Conservation (phyloP, 2,329 filamentous ascomycete genomes). For the Colletotrichum zoysiae region DNA sequence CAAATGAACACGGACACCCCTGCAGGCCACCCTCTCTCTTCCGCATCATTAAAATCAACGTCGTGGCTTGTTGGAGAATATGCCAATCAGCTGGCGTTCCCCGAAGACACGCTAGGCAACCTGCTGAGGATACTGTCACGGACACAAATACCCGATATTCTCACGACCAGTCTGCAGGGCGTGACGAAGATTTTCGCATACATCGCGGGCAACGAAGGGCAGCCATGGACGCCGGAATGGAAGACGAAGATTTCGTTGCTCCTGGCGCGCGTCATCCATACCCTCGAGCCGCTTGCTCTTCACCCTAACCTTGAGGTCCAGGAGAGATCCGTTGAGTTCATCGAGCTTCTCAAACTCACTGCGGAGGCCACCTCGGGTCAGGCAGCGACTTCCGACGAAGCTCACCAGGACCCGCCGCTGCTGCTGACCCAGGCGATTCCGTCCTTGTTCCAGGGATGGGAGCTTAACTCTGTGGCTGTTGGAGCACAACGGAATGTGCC, state of each 20-base stretch:
- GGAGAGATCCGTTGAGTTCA: conserved; percentile 91
- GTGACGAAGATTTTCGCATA: conserved; percentile 86
- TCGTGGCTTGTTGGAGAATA: conserved; percentile 94
- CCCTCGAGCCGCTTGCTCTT: conserved; percentile 80
- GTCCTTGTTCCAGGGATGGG: conserved; percentile 85
- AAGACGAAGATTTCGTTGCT: conserved; percentile 82
- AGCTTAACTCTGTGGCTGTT: conserved; percentile 89
- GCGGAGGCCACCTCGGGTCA: conserved; percentile 83
- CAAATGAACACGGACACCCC: conserved; percentile 67
- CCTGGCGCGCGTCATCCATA: conserved; percentile 84
- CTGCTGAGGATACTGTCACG: conserved; percentile 76
- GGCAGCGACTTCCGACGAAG: conserved; percentile 65
- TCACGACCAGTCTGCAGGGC: conserved; percentile 87
- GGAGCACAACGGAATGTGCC: conserved; percentile 90
- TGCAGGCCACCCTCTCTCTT: conserved; percentile 67
- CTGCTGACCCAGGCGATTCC: conserved; percentile 93
- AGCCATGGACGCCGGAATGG: conserved; percentile 78
- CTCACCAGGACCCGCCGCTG: conserved; percentile 78
- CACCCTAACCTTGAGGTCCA: conserved; percentile 95
- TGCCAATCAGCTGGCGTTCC: conserved; percentile 75
- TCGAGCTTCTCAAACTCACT: conserved; percentile 88
- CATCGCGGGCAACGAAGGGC: conserved; percentile 74
- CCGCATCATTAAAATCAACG: conserved; percentile 78
- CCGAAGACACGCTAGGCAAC: conserved; percentile 79
- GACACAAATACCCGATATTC: conserved; percentile 71